phyloP scores from a whole-genome alignment of 2,329 filamentous ascomycete species.

The Phialophora tarda region DNA sequence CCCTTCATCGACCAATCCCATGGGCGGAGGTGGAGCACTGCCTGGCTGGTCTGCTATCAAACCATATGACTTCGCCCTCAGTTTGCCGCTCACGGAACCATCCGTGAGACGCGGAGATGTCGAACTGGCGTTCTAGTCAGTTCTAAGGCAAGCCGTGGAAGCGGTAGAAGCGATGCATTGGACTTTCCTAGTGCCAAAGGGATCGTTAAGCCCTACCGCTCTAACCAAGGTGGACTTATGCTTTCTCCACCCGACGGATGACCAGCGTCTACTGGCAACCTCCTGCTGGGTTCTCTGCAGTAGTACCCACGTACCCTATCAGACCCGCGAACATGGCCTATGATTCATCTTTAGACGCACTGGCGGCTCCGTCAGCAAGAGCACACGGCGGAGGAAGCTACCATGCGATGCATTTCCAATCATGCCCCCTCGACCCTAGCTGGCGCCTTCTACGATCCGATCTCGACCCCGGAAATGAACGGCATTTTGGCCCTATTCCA shows the following conservation, averaged over 20 bases:
- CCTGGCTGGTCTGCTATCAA: background rate
- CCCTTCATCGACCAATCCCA: slow-evolving; percentile 1
- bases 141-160: slow-evolving; percentile 11
- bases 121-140: background rate
- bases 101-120: slow-evolving; percentile 11
- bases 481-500: slow-evolving; percentile 12
- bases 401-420: slow-evolving; percentile 15
- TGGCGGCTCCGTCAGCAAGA: slow-evolving; percentile 13
- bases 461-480: slow-evolving; percentile 13
- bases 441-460: slow-evolving; percentile 11
- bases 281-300: slow-evolving; percentile 4
- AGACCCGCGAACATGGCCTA: background rate
- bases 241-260: slow-evolving; percentile 13
- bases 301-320: slow-evolving; percentile 7
- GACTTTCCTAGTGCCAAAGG: slow-evolving; percentile 4
- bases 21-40: background rate
- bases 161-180: slow-evolving; percentile 6
- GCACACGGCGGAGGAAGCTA: slow-evolving; percentile 6
- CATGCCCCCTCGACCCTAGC: background rate
- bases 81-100: slow-evolving; percentile 1
- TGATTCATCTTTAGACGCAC: background rate
- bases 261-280: slow-evolving; percentile 6
- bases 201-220: slow-evolving; percentile 15
- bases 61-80: background rate
- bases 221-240: slow-evolving; percentile 14